Evolutionary conservation across 345 rosid species (phyloP).

Genomic region (Turritis glabra): DNA sequence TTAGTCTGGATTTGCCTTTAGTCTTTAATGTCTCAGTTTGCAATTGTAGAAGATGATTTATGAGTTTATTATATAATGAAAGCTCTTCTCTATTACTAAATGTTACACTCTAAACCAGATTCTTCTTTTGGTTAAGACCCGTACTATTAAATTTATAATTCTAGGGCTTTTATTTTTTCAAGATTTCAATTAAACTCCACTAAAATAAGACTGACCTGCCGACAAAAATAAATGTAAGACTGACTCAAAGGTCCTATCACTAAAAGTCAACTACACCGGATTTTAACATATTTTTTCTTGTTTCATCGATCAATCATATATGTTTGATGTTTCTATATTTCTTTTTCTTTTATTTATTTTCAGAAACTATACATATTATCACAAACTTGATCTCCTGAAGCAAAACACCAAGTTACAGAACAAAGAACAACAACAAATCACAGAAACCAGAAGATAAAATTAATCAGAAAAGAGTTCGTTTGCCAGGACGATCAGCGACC

Average conservation of each 20-base stretch:
- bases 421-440: not conserved
- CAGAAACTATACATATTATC: slow-evolving; percentile 20
- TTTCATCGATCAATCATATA: not conserved
- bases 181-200: not conserved
- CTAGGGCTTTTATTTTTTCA: not conserved
- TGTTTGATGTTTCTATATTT: not conserved
- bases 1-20: not conserved
- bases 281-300: not conserved
- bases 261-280: not conserved
- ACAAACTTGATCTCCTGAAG: slow-evolving; percentile 14
- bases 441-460: slow-evolving; percentile 30
- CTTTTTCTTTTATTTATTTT: not conserved
- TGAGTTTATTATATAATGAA: slow-evolving; percentile 28
- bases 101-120: not conserved
- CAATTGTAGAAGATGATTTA: slow-evolving; percentile 23
- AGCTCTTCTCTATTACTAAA: not conserved
- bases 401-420: not conserved
- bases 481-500: slow-evolving; percentile 80
- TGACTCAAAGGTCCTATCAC: not conserved
- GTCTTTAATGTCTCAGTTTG: slow-evolving; percentile 4
- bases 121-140: not conserved
- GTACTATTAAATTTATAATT: not conserved
- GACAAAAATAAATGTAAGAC: slow-evolving; percentile 8
- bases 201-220: not conserved
- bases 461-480: slow-evolving; percentile 51